Percentiles rank a stretch among this genome's conserved stretches.
These are phyloP conservation scores for Dispira simplex DNA, from an alignment of 192 early-diverging fungal genomes.

Conservation along the genomic window DNA sequence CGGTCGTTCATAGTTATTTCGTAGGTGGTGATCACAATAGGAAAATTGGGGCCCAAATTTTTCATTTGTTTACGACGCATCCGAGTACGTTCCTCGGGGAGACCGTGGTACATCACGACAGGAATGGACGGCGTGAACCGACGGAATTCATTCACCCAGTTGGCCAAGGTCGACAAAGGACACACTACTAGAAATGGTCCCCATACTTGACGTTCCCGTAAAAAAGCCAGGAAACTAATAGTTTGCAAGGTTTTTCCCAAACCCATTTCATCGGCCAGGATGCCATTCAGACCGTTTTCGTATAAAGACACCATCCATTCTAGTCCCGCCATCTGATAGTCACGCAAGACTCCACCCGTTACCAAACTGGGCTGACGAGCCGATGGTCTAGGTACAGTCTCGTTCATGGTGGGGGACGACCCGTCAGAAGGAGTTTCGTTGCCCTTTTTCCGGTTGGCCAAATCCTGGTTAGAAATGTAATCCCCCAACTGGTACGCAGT, in stretches of 20 bases:
- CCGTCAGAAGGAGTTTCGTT: conserved; percentile 2
- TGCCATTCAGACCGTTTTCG: conserved; percentile 93
- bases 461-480: conserved; percentile 9
- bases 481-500: conserved; percentile 9
- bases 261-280: conserved; percentile 94
- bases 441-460: background rate
- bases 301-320: conserved; percentile 93
- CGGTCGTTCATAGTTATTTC: conserved; percentile 79
- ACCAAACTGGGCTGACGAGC: conserved; percentile 64
- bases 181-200: conserved; percentile 84
- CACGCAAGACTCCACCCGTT: conserved; percentile 71
- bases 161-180: conserved; percentile 77
- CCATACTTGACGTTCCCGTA: conserved; percentile 59
- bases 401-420: conserved; percentile 15
- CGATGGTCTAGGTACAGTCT: conserved; percentile 27
- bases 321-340: conserved; percentile 89
- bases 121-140: conserved; percentile 68
- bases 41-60: conserved; percentile 48
- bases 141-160: conserved; percentile 87
- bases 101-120: conserved; percentile 76
- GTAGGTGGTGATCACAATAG: conserved; percentile 81
- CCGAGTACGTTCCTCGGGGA: conserved; percentile 45
- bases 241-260: conserved; percentile 92
- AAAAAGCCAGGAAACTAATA: conserved; percentile 72
- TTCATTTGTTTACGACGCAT: conserved; percentile 49